Percentiles rank a stretch among this genome's conserved stretches.
Evolutionary conservation across 1,284 basidiomycete genomes (phyloP).

Genomic region (Cryptococcus deneoformans): DNA sequence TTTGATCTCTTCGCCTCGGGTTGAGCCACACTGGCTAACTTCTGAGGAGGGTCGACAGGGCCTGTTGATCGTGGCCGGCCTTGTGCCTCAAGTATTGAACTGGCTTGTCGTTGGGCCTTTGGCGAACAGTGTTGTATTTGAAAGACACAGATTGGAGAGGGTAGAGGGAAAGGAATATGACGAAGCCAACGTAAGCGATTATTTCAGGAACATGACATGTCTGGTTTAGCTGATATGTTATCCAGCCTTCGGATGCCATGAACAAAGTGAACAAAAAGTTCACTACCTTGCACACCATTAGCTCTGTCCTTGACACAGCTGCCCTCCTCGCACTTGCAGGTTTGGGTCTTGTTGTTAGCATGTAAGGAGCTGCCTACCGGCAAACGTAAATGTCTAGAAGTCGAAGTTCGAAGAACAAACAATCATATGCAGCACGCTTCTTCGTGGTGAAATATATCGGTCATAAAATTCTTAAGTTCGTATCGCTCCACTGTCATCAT

Average conservation of each 20-base stretch:
- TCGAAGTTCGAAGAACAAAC: too few relatives aligned
- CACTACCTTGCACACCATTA: conserved; percentile 61
- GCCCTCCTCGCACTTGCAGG: conserved; percentile 62
- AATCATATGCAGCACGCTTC: too few relatives aligned
- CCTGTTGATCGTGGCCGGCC: conserved; percentile 58
- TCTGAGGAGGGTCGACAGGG: conserved; percentile 65
- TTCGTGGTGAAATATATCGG: too few relatives aligned
- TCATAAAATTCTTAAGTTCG: too few relatives aligned
- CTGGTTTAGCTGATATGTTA: not conserved
- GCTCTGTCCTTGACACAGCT: conserved; percentile 57
- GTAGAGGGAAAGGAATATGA: conserved; percentile 66
- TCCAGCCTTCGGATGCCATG: conserved; percentile 66
- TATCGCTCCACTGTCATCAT: too few relatives aligned
- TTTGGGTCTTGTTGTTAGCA: conserved; percentile 60
- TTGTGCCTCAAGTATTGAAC: conserved; percentile 55
- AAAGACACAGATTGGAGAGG: conserved; percentile 69
- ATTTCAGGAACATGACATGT: not conserved
- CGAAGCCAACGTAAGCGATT: conserved; percentile 59
- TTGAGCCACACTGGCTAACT: conserved; percentile 52
- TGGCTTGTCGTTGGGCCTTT: conserved; percentile 42
- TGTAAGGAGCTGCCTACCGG: conserved; percentile 37
- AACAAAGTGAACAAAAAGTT: conserved; percentile 65
- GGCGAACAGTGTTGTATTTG: conserved; percentile 58
- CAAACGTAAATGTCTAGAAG: too few relatives aligned
- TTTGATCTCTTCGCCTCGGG: conserved; percentile 50